Percentiles rank a stretch among this genome's conserved stretches.
Evolutionary conservation across 108 stramenopile species (phyloP).

Genomic region (Stephanodiscus triporus): DNA sequence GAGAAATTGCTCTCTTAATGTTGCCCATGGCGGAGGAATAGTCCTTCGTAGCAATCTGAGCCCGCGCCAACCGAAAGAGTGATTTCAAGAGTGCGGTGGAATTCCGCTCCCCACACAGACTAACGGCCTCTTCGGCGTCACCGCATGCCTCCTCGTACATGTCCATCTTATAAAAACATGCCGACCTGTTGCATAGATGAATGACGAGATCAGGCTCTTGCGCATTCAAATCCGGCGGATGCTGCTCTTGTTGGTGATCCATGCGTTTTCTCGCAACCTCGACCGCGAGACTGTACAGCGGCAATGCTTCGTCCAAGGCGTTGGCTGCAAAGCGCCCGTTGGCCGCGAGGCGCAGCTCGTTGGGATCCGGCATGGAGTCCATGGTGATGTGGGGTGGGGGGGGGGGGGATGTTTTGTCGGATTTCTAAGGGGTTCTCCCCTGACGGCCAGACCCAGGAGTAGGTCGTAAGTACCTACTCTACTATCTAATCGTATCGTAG

Average conservation of each 20-base stretch:
- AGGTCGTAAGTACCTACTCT: no score
- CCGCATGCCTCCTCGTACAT: conserved; percentile 57
- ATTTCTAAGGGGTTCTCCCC: no score
- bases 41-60: conserved; percentile 62
- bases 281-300: conserved; percentile 50
- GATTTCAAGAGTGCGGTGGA: conserved; percentile 48
- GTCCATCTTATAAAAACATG: conserved; percentile 72
- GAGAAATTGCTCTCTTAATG: conserved; percentile 26
- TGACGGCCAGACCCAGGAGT: no score
- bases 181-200: conserved; percentile 81
- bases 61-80: conserved; percentile 78
- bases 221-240: neutral
- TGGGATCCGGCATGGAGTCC: conserved; percentile 22
- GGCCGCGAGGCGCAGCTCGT: conserved; percentile 50
- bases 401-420: no score
- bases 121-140: conserved; percentile 68
- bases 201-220: conserved; percentile 48
- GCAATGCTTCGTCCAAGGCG: conserved; percentile 46
- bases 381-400: no score
- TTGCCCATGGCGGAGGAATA: conserved; percentile 50
- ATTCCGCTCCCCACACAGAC: conserved; percentile 31
- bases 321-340: conserved; percentile 49
- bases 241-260: conserved; percentile 6
- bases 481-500: no score
- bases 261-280: conserved; percentile 29